A percentile compares a stretch with the other conserved stretches of the same genome.
These are phyloP conservation scores for Rhipidocladum racemiflorum DNA, from an alignment of 176 grass and related monocot genomes.

Conservation along the genomic window DNA sequence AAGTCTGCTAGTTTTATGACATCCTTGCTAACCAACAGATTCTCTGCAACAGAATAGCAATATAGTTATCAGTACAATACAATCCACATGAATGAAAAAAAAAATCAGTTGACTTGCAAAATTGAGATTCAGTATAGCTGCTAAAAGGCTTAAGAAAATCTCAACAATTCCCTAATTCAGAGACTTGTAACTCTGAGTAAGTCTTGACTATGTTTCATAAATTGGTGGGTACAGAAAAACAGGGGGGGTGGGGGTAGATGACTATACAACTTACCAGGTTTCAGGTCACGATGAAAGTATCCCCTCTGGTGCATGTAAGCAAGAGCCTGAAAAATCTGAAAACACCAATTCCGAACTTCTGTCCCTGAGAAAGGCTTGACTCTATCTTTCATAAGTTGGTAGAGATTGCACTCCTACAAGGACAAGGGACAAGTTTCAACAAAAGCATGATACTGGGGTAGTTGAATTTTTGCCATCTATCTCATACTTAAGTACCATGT, in stretches of 20 bases:
- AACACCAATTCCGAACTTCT: constrained; percentile 93
- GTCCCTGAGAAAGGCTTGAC: constrained; percentile 66
- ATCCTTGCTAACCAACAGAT: constrained; percentile 90
- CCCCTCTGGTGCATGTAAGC: constrained; percentile 97
- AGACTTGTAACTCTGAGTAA: neutral
- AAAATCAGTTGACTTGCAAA: neutral
- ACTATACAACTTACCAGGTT: constrained; percentile 59
- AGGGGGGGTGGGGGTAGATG: neutral
- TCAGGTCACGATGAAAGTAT: constrained; percentile 99
- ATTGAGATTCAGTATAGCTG: neutral
- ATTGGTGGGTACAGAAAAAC: neutral
- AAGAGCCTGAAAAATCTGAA: constrained; percentile 99
- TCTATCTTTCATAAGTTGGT: constrained; percentile 98
- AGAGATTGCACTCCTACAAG: constrained; percentile 87
- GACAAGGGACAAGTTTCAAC: constrained; percentile 30
- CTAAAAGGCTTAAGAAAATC: neutral
- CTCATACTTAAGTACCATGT: constrained; percentile 68
- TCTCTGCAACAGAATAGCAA: constrained; percentile 52
- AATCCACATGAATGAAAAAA: neutral
- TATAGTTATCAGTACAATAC: constrained; percentile 14
- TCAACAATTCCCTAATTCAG: neutral
- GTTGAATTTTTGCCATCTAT: constrained; percentile 13
- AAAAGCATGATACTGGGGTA: neutral
- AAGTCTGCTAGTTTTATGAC: constrained; percentile 96
- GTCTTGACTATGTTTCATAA: neutral